Evolutionary conservation across 2,329 filamentous ascomycete species (phyloP), one percentile per base, ranked within the genome.

Genomic region (Aspergillus fumigatiaffinis): DNA sequence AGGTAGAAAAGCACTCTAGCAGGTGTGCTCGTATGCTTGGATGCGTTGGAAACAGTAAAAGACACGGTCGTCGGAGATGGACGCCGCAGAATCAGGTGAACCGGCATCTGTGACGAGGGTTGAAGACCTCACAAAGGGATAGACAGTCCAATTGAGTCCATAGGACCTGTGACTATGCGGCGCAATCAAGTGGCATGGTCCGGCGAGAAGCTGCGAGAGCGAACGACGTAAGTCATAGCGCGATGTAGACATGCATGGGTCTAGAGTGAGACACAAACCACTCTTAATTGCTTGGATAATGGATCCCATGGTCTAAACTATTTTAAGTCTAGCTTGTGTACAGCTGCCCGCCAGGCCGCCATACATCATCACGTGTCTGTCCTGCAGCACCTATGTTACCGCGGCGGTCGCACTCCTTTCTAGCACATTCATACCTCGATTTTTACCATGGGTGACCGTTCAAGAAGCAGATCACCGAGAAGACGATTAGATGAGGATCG

Each of bases 21-120:
- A 14, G 79, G 68, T 32, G 82, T 67, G 17, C 78, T 82, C 9
- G 72, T 72, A 38, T 74, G 76, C 12, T 73, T 69, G 12, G 89
- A 85, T 48, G 86, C 85, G 57, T 92, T 97, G 38, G 92, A 94
- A 55, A 97, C 90, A 29, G 89, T 95, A 81, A 93, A 97, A 64
- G 90, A 89, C 71, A 90, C 87, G n/a, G 94, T 96, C 2, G 92
- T 95, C 50, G 91, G 88, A 25, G 94, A 92, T 51, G 90, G 89
- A 60, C 74, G 74, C 53, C 71, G 68, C 47, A 71, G 59, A 47
- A 66, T 69, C 29, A 77, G 71, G 57, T 68, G 84, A 46, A 82
- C 83, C 63, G 89, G 80, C 87, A 91, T 90, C 52, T 63, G 44
- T 59, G 35, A 46, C 25, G 32, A 44, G 25, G 42, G 32, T 29